Base-by-base conservation (phyloP, 2,329 filamentous ascomycete species). In the Stemphylium beticola region DNA sequence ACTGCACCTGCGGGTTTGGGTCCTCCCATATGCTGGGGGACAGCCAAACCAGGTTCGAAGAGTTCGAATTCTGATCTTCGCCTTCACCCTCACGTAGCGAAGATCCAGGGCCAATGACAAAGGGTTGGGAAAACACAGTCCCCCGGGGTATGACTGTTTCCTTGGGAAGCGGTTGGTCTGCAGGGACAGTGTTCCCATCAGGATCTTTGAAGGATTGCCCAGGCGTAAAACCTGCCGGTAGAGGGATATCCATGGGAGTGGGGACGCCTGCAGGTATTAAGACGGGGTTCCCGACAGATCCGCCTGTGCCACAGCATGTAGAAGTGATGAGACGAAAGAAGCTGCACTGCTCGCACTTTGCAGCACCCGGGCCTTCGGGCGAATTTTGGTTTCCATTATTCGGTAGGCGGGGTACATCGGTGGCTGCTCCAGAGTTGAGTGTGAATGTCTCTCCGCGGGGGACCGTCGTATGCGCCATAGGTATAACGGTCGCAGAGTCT, bases 111-210 rank as follows among this genome's bases (percentile, higher is more conserved):
- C 31, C 12, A 47, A 64, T 64, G 3, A 71, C 78, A 15, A 77
- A 83, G 24, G 70, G 75, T 1, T 74, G 87, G 9, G 79, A 84
- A 20, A 67, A 80, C 1, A 71, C 52, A 17, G 75, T 0, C 24
- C 56, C 54, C 77, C 70, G 44, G 76, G 74, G 53, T 73, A 78
- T 2, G 63, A 69, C 10, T 76, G 42, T 73, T 54, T 37, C 62
- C 56, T 20, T 34, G 31, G 26, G 49, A 76, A 4, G 57, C 46
- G 31, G 74, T 51, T 37, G 69, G 57, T 50, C 73, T 73, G 55
- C 42, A n/a, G 43, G 49, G 22, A 57, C 33, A 14, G n/a, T 26
- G 26, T 34, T 47, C 73, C 66, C 46, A 57, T 58, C 2, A 60
- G 68, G 33, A 64, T 68, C 6, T 57, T 40, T 49, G 22, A 67